phyloP scores from a whole-genome alignment of 257 asterid genomes.

The Solanum ossicruentum region DNA sequence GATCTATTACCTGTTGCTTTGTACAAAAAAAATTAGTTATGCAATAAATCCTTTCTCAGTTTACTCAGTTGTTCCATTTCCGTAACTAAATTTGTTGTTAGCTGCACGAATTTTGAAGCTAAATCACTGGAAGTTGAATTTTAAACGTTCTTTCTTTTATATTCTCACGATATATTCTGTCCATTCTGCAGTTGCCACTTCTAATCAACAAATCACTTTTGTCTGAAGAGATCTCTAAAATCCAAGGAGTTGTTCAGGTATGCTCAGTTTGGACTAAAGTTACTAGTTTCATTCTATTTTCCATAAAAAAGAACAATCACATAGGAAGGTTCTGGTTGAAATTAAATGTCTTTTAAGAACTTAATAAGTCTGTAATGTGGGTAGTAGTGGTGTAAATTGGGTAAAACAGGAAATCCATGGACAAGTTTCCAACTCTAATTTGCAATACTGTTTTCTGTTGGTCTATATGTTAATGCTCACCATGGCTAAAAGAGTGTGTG shows the following conservation, averaged over 20 bases:
- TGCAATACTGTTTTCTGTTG: neutral
- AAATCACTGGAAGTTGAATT: neutral
- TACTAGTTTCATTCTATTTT: slow-evolving; percentile 1
- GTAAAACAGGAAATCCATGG: neutral
- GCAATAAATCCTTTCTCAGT: neutral
- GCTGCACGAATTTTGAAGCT: neutral
- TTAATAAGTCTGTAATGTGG: neutral
- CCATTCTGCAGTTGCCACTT: slow-evolving; percentile 71
- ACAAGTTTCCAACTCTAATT: neutral
- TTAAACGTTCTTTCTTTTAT: neutral
- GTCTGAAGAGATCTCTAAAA: slow-evolving; percentile 57
- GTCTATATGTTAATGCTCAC: neutral
- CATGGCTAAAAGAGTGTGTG: neutral
- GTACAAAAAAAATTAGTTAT: neutral
- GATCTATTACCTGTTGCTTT: neutral
- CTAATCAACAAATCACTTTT: slow-evolving; percentile 48
- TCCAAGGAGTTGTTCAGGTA: slow-evolving; percentile 62
- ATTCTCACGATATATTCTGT: neutral
- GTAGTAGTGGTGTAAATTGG: neutral
- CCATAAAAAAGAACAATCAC: neutral
- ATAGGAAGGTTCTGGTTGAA: neutral
- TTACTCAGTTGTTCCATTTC: neutral
- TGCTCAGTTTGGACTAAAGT: slow-evolving; percentile 5
- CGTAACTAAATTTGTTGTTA: neutral
- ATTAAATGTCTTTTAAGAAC: neutral